Conservation (phyloP, 2,329 filamentous ascomycete genomes). For the Trichoderma sp. region DNA sequence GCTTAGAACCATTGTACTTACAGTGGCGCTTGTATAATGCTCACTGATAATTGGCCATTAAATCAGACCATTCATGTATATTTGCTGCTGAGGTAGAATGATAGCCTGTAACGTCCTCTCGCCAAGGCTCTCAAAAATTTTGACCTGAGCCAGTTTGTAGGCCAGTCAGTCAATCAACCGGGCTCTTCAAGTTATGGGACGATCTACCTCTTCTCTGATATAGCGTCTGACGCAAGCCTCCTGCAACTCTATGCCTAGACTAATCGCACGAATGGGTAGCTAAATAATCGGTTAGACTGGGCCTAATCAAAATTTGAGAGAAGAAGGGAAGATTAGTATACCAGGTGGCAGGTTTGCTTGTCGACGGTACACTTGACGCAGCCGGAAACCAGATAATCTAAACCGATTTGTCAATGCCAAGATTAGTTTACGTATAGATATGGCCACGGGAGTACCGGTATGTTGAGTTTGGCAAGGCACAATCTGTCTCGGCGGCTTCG, state of each 20-base stretch:
- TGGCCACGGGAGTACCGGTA: background rate
- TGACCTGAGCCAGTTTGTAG: background rate
- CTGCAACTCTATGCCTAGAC: background rate
- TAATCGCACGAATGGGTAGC: background rate
- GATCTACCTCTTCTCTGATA: background rate
- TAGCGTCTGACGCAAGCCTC: background rate
- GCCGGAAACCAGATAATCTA: background rate
- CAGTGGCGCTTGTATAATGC: background rate
- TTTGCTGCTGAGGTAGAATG: too few relatives aligned
- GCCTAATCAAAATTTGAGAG: background rate
- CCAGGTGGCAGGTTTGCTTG: background rate
- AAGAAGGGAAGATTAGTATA: background rate
- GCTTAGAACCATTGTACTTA: background rate
- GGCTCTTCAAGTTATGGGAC: background rate
- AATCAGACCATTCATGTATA: too few relatives aligned
- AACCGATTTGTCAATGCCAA: background rate
- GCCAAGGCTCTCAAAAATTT: background rate
- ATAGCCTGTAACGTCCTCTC: background rate
- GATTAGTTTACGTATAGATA: background rate
- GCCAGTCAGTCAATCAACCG: background rate
- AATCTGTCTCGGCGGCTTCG: background rate
- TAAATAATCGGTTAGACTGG: background rate
- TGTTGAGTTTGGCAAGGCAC: background rate
- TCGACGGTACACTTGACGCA: background rate
- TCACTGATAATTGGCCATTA: background rate